Percentiles rank a stretch among this genome's conserved stretches.
phyloP scores from a whole-genome alignment of 129 eudicot genomes.

The Lactuca saligna region DNA sequence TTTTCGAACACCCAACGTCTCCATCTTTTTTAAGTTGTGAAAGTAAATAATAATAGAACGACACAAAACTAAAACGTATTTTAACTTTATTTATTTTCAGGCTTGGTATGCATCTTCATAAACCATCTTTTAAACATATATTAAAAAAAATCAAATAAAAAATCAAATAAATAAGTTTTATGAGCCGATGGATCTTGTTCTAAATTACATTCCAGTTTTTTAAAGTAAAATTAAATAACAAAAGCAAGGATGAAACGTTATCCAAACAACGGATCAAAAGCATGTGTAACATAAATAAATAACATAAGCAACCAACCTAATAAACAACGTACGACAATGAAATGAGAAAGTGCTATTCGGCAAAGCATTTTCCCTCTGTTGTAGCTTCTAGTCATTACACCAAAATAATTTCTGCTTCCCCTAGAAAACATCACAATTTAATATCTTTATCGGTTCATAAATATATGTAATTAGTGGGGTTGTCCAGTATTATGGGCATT shows the following conservation, averaged over 20 bases:
- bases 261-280: conserved; percentile 12
- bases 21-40: too few species aligned
- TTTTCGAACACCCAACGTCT: too few species aligned
- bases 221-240: background rate
- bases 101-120: too few species aligned
- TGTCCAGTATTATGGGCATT: too few species aligned
- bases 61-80: too few species aligned
- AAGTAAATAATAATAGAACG: too few species aligned
- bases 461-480: background rate
- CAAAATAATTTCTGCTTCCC: background rate
- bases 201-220: too few species aligned
- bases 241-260: background rate
- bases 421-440: conserved; percentile 6
- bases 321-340: conserved; percentile 27
- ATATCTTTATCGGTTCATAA: background rate
- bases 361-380: conserved; percentile 28
- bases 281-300: conserved; percentile 16
- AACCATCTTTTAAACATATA: too few species aligned
- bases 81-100: too few species aligned
- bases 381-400: conserved; percentile 1
- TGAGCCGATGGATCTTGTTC: background rate
- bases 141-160: too few species aligned
- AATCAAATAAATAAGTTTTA: too few species aligned
- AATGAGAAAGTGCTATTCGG: conserved; percentile 27
- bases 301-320: conserved; percentile 14